Evolutionary conservation across 2,329 filamentous ascomycete species (phyloP), one percentile per base, ranked within the genome.

Genomic region (Cladosporium velox): DNA sequence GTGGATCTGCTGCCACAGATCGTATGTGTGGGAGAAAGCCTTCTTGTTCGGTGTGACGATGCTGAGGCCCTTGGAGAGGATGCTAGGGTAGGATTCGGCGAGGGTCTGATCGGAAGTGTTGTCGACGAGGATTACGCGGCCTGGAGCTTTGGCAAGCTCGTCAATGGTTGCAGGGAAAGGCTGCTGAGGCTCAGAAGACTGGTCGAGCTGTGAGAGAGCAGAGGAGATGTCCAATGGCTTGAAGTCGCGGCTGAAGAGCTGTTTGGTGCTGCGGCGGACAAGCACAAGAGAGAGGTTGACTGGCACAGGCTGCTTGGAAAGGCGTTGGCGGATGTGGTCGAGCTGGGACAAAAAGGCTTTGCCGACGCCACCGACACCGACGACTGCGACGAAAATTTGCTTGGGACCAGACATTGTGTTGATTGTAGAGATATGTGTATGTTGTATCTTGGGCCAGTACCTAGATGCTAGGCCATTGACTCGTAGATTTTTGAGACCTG

Each of bases 31-130:
- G 0, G 92, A 96, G 81, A 99, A 99, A 15, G 91, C 94, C 81
- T 99, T 99, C 84, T 99, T 99, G 85, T 98, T 99, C 52, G 95
- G 93, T 0, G 95, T 99, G 32, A 98, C 92, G 73, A 99, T 88
- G 79, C 88, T 94, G 78, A 99, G 89, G 14, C 93, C 94, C 69
- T 88, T 87, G 74, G 87, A 85, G 68, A 99, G 83, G 79, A 96
- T 91, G 57, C 86, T 79, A 1, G 95, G 93, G 79, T 99, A 99
- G 34, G 87, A 81, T 68, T 91, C 87, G 59, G 94, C 95, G 34
- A 99, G 85, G 70, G 91, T 89, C 73, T 94, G 90, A 72, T 92
- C 93, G 80, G 91, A 96, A 62, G 95, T 99, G 83, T 98, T 98
- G 85, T 99, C 95, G 70, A 99, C 89, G 34, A 99, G 84, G 54